These are phyloP conservation scores for Microsporum canis DNA, from an alignment of 2,329 filamentous ascomycete species.

Conservation along the genomic window DNA sequence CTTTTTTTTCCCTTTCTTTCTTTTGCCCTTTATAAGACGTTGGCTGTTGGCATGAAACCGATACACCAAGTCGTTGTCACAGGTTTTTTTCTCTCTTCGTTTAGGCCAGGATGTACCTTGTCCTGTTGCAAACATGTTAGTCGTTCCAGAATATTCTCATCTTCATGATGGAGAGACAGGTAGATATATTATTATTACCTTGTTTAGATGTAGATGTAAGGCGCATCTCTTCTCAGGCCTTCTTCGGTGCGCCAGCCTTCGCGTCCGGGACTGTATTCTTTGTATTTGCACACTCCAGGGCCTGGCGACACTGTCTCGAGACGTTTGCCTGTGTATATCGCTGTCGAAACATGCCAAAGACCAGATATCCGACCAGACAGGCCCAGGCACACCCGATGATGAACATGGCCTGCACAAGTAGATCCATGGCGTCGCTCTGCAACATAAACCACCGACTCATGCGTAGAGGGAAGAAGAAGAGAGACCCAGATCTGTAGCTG, in stretches of 20 bases:
- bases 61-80: not conserved
- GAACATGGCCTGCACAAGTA: constrained; percentile 13
- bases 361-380: constrained; percentile 15
- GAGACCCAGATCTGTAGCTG: no score
- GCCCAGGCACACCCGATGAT: constrained; percentile 14
- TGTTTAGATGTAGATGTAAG: not conserved
- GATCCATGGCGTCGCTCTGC: constrained; percentile 9
- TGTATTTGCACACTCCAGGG: not conserved
- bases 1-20: not conserved
- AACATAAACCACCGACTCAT: not conserved
- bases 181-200: not conserved
- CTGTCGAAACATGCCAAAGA: constrained; percentile 15
- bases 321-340: constrained; percentile 10
- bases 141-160: constrained; percentile 1
- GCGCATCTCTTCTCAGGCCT: constrained; percentile 3
- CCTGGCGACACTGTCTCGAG: not conserved
- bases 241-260: constrained; percentile 13
- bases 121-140: not conserved
- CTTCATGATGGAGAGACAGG: not conserved
- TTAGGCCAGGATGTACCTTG: not conserved
- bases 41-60: not conserved
- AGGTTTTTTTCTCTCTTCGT: not conserved
- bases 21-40: not conserved
- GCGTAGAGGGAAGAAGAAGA: not conserved
- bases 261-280: constrained; percentile 2